Percentiles rank a stretch among this genome's conserved stretches.
Conservation (phyloP, 768 basidiomycete species). For the Suillus lakei region DNA sequence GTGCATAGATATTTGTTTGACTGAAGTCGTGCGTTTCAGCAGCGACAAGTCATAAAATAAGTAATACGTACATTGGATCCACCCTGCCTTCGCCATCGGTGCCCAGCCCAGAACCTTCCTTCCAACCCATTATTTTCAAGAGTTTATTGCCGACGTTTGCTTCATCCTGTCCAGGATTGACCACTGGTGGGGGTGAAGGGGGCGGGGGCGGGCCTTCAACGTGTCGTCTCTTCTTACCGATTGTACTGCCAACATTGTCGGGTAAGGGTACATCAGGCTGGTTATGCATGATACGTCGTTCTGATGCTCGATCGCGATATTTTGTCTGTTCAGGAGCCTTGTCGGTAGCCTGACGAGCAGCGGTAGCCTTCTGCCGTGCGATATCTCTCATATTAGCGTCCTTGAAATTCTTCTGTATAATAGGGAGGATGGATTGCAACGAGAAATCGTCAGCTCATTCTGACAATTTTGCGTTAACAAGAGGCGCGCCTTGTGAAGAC, state of each 20-base stretch:
- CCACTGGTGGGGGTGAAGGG: conserved; percentile 61
- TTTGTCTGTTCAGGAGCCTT: conserved; percentile 63
- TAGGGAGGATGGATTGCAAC: conserved; percentile 12
- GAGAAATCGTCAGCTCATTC: conserved; percentile 37
- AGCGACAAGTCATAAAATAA: conserved; percentile 8
- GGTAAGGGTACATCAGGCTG: conserved; percentile 86
- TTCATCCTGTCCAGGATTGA: conserved; percentile 80
- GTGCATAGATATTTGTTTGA: conserved; percentile 83
- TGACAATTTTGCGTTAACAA: conserved; percentile 27
- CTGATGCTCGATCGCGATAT: conserved; percentile 94
- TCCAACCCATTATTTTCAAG: conserved; percentile 99
- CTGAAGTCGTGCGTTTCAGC: conserved; percentile 41
- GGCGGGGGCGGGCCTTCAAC: conserved; percentile 63
- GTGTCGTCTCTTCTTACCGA: conserved; percentile 45
- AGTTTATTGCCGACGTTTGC: conserved; percentile 91
- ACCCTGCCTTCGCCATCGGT: conserved; percentile 81
- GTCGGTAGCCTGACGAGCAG: conserved; percentile 41
- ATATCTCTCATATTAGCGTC: conserved; percentile 73
- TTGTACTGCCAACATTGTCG: conserved; percentile 46
- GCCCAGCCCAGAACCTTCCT: conserved; percentile 86
- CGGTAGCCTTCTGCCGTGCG: conserved; percentile 68
- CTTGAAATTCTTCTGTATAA: conserved; percentile 80
- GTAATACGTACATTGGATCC: conserved; percentile 75
- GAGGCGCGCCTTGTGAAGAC: conserved; percentile 86
- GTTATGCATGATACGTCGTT: conserved; percentile 88